These are phyloP conservation scores for Lichtheimia corymbifera DNA, from an alignment of 371 early-diverging fungal genomes.

Conservation along the genomic window DNA sequence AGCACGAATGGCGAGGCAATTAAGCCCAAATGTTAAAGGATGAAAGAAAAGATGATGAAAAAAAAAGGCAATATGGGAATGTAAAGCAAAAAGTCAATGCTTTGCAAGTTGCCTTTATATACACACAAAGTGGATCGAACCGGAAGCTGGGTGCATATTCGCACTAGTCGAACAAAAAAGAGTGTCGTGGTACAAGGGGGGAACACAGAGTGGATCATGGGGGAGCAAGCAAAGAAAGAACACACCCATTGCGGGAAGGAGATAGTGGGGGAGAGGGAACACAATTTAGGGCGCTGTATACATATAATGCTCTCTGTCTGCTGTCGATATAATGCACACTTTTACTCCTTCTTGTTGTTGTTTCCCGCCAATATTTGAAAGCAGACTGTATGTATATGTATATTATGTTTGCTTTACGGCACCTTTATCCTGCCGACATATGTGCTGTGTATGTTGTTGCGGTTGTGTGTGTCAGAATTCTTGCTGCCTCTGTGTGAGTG, in stretches of 20 bases:
- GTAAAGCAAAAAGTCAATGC: neutral
- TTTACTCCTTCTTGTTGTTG: neutral
- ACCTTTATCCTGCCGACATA: neutral
- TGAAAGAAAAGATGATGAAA: neutral
- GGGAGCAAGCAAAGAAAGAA: neutral
- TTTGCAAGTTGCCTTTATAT: neutral
- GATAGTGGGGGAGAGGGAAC: neutral
- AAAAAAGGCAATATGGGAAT: neutral
- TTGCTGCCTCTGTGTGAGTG: neutral
- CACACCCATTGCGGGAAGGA: too few relatives aligned
- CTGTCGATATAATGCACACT: neutral
- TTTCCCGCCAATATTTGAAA: slow-evolving; percentile 14
- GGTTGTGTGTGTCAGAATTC: neutral
- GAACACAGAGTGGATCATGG: neutral
- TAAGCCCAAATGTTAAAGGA: neutral
- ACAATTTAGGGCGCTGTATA: neutral
- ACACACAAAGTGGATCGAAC: too few relatives aligned
- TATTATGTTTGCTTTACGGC: too few relatives aligned
- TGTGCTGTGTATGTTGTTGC: neutral
- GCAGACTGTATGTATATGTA: slow-evolving; percentile 2
- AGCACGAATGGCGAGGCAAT: neutral
- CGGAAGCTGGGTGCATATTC: neutral
- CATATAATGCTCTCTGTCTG: too few relatives aligned
- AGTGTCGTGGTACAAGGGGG: slow-evolving; percentile 5
- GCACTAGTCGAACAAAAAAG: neutral